Evolutionary conservation across 2,329 filamentous ascomycete species (phyloP).

Genomic region (Colletotrichum eleusines): DNA sequence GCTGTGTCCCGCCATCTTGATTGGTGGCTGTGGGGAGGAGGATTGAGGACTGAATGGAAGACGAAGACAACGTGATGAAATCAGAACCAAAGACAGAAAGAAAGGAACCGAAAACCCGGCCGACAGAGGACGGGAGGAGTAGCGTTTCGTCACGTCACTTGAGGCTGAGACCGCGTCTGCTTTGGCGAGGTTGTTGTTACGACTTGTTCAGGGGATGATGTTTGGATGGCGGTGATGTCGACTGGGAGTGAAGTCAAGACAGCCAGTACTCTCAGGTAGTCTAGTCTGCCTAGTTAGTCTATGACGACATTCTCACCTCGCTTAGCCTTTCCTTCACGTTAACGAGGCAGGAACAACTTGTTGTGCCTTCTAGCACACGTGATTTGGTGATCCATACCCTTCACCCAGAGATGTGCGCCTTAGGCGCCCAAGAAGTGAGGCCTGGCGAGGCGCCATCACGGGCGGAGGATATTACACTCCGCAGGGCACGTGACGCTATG

Average conservation of each 20-base stretch:
- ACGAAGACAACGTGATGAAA: too few relatives aligned
- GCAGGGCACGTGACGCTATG: background rate
- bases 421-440: slow-evolving; percentile 7
- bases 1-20: slow-evolving; percentile 13
- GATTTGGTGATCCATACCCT: slow-evolving; percentile 19
- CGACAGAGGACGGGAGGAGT: background rate
- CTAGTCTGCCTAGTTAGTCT: too few relatives aligned
- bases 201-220: background rate
- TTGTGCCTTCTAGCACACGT: slow-evolving; percentile 9
- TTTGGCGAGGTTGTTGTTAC: slow-evolving; percentile 8
- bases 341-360: background rate
- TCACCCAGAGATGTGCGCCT: slow-evolving; percentile 25
- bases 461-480: background rate
- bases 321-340: background rate
- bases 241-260: background rate
- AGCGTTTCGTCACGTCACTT: background rate
- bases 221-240: background rate
- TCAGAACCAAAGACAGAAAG: background rate
- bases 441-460: background rate
- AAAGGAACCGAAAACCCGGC: background rate
- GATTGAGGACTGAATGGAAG: too few relatives aligned
- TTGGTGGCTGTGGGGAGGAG: background rate
- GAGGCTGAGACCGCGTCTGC: background rate
- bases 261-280: background rate
- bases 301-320: background rate